Conservation (phyloP, 768 basidiomycete genomes). For the Lyophyllum decastes region DNA sequence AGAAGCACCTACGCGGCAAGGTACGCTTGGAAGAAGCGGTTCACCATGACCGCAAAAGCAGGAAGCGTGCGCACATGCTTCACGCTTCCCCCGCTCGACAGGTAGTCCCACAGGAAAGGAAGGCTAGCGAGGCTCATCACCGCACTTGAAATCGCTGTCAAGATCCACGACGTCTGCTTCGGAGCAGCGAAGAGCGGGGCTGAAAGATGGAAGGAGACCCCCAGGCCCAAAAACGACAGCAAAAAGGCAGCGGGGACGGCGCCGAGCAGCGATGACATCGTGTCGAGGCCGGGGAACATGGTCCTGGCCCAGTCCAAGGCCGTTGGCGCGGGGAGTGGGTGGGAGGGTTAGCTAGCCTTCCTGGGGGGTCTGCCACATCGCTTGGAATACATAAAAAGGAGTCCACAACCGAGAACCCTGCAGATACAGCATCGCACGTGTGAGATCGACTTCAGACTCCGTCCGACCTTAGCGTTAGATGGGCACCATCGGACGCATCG, state of each 20-base stretch:
- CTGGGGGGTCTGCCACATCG: background rate
- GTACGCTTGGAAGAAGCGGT: conserved; percentile 21
- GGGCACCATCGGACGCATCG: background rate
- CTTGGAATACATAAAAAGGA: background rate
- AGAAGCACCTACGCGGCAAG: conserved; percentile 10
- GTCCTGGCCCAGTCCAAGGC: background rate
- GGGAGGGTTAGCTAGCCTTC: background rate
- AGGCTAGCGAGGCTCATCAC: conserved; percentile 13
- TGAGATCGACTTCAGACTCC: background rate
- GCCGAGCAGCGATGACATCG: background rate
- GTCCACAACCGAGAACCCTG: background rate
- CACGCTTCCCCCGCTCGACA: conserved; percentile 12
- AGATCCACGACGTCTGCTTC: conserved; percentile 21
- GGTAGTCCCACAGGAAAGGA: conserved; percentile 18
- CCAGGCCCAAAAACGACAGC: conserved; percentile 20
- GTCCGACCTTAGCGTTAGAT: background rate
- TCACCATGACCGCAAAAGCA: conserved; percentile 3
- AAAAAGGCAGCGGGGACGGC: conserved; percentile 6
- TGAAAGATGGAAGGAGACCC: conserved; percentile 29
- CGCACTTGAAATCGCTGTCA: conserved; percentile 21
- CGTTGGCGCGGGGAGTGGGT: background rate
- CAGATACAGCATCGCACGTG: background rate
- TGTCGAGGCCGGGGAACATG: background rate
- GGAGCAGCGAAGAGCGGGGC: conserved; percentile 13
- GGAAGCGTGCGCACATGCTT: conserved; percentile 8